phyloP scores from a whole-genome alignment of 257 asterid genomes.

The Solanum paucissectum region DNA sequence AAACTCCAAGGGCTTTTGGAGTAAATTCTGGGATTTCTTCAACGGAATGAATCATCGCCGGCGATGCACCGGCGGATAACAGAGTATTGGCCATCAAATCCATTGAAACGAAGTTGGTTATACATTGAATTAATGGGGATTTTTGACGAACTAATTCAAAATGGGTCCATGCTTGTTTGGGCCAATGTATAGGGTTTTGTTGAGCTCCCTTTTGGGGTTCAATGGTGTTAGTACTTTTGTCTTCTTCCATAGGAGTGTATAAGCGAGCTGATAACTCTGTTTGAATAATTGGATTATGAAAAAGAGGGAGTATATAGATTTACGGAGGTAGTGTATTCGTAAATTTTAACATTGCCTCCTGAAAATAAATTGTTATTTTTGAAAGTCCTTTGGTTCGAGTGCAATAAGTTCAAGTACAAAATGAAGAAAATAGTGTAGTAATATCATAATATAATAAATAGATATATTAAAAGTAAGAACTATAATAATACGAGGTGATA shows the following conservation, averaged over 20 bases:
- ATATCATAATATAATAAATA: too few relatives aligned
- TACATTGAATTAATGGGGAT: conserved; percentile 80
- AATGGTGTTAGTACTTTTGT: conserved; percentile 2
- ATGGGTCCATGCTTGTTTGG: conserved; percentile 48
- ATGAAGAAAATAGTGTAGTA: too few relatives aligned
- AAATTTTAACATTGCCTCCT: too few relatives aligned
- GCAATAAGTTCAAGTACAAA: background rate
- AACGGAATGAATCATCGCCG: conserved; percentile 83
- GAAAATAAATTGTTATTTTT: too few relatives aligned
- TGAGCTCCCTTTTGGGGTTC: background rate
- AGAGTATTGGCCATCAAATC: conserved; percentile 83
- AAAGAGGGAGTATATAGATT: background rate
- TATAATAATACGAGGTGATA: too few relatives aligned
- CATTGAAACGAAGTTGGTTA: conserved; percentile 84
- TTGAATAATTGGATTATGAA: background rate
- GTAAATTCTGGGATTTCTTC: conserved; percentile 79
- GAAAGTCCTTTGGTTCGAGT: accelerated
- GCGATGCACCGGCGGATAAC: conserved; percentile 83
- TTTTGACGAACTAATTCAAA: conserved; percentile 25
- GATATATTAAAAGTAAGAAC: too few relatives aligned
- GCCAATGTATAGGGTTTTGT: conserved; percentile 10
- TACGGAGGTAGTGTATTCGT: too few relatives aligned
- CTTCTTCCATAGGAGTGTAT: conserved; percentile 5
- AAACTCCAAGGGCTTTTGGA: conserved; percentile 56
- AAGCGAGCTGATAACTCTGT: background rate